Conservation (phyloP, 192 early-diverging fungal species). For the Jimgerdemannia lactiflua region DNA sequence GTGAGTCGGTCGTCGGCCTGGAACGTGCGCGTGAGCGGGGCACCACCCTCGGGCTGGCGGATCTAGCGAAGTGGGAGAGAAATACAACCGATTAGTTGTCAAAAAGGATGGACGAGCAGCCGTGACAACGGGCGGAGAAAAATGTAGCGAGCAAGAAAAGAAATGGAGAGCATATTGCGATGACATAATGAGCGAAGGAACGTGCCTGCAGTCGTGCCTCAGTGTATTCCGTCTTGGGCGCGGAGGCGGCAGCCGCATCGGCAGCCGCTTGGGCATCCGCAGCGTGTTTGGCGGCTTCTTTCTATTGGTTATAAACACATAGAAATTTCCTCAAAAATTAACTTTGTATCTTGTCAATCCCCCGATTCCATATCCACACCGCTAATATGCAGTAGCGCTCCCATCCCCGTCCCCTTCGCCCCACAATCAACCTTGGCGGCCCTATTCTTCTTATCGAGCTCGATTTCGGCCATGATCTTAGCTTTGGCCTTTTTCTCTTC, state of each 20-base stretch:
- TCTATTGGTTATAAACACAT: slow-evolving; percentile 11
- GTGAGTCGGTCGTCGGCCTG: slow-evolving; percentile 53
- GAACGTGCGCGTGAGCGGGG: slow-evolving; percentile 63
- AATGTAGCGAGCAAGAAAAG: neutral
- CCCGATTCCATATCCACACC: slow-evolving; percentile 5
- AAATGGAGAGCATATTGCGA: neutral
- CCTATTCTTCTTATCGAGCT: slow-evolving; percentile 73
- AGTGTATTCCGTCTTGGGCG: slow-evolving; percentile 59
- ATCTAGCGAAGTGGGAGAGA: slow-evolving; percentile 35
- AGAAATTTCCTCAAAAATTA: too few relatives aligned
- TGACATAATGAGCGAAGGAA: neutral
- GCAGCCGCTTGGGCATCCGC: slow-evolving; percentile 26
- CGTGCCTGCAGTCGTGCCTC: slow-evolving; percentile 69
- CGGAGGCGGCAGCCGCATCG: slow-evolving; percentile 24
- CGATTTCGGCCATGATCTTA: slow-evolving; percentile 77
- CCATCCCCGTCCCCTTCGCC: too few relatives aligned
- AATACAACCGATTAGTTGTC: too few relatives aligned
- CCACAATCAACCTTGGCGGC: slow-evolving; percentile 49
- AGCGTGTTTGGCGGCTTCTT: slow-evolving; percentile 30
- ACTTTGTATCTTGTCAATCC: neutral
- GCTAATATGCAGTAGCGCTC: neutral
- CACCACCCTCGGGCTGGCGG: slow-evolving; percentile 44
- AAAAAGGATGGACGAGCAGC: too few relatives aligned
- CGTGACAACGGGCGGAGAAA: neutral
- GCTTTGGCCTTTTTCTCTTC: slow-evolving; percentile 69